Evolutionary conservation across 495 filamentous ascomycete genomes (phyloP), one percentile per base, ranked within the genome.

Genomic region (Penicillium malachiteum): DNA sequence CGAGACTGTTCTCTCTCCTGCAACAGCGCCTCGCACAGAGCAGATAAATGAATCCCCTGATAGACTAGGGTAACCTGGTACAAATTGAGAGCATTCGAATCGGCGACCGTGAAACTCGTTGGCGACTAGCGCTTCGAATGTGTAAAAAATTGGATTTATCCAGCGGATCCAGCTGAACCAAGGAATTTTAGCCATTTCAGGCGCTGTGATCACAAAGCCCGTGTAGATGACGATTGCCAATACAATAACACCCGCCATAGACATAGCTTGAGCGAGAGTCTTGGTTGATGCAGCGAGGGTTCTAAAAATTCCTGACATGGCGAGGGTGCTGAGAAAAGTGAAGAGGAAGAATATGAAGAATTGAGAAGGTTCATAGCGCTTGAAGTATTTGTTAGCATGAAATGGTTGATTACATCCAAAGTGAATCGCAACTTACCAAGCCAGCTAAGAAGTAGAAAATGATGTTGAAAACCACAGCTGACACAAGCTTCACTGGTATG

Each of bases 281-380:
- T 74, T 76, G 5, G 78, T 77, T 7, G 71, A 59, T 14, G 77
- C 75, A 9, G 74, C 80, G 9, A 81, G 59, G 5, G 71, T 76
- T 26, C 79, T 67, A 51, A 81, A 81, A 9, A 80, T 65, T 0
- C 69, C 67, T 17, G 76, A 75, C 82, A 88, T 86, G 35, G 81
- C 75, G 14, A 88, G 72, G 10, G 78, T 82, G 31, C 71, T 71
- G 12, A 82, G 50, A 48, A 82, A 84, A 2, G 72, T 71, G 35
- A 85, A 73, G 5, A 88, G 69, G 48, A 83, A 81, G 67, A 79
- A 87, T 40, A 84, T 74, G 60, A 88, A 88, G 62, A 88, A 88
- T 37, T 81, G 77, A 12, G 65, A 77, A 5, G 81, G 72, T 41
- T 75, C 72, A 40, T 70, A 70, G 50, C 70, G 61, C 70, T 73